Percentiles rank a stretch among this genome's conserved stretches.
These are phyloP conservation scores for Urostyla sp. DNA, from an alignment of 73 alveolate genomes.

Conservation along the genomic window DNA sequence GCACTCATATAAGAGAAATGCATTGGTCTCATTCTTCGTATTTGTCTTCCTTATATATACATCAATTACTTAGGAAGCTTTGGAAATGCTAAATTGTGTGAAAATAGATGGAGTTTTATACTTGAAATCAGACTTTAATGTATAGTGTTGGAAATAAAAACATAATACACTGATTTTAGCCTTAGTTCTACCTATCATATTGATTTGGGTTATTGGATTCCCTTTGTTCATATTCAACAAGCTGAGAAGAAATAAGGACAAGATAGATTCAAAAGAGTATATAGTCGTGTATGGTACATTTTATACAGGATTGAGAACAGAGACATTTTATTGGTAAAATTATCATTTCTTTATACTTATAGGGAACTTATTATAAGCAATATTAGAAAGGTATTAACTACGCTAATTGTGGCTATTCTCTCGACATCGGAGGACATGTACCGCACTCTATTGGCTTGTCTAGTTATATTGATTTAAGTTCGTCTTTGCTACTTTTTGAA, in stretches of 20 bases:
- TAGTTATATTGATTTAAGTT: too few relatives aligned
- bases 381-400: too few relatives aligned
- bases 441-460: too few relatives aligned
- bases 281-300: not conserved
- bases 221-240: not conserved
- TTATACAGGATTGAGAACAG: not conserved
- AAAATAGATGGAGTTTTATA: not conserved
- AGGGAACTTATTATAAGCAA: not conserved
- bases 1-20: not conserved
- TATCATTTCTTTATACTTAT: not conserved
- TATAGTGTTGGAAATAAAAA: not conserved
- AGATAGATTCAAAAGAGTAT: not conserved
- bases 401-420: too few relatives aligned
- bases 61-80: not conserved
- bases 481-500: too few relatives aligned
- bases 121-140: not conserved
- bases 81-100: conserved; percentile 2
- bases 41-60: conserved; percentile 9
- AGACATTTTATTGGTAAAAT: conserved; percentile 13
- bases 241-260: not conserved
- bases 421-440: too few relatives aligned
- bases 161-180: not conserved
- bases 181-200: not conserved
- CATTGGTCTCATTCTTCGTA: not conserved
- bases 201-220: not conserved